Evolutionary conservation across 805 yeast species (phyloP).

Genomic region (Saccharomyces kudriavzevii): DNA sequence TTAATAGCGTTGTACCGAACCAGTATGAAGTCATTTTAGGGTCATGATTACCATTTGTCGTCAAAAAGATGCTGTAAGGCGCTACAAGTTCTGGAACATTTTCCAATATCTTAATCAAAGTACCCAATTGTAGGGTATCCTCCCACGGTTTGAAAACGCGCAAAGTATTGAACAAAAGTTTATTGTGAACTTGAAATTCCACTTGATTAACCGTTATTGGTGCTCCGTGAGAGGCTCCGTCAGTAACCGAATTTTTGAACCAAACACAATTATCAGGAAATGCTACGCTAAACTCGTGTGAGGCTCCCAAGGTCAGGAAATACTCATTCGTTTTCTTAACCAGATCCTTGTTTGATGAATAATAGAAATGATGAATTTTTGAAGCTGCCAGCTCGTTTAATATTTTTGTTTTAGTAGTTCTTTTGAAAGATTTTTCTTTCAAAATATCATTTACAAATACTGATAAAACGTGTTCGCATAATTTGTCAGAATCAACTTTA

Average conservation of each 20-base stretch:
- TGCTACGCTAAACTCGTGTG: slow-evolving; percentile 40
- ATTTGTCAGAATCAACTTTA: slow-evolving; percentile 43
- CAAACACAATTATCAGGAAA: slow-evolving; percentile 44
- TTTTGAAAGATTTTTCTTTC: slow-evolving; percentile 52
- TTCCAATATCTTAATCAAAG: slow-evolving; percentile 43
- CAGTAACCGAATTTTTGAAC: slow-evolving; percentile 31
- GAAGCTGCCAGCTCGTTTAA: slow-evolving; percentile 69
- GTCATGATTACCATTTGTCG: slow-evolving; percentile 63
- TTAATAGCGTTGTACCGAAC: slow-evolving; percentile 62
- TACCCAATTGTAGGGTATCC: slow-evolving; percentile 51
- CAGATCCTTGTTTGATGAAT: slow-evolving; percentile 32
- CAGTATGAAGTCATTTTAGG: slow-evolving; percentile 77
- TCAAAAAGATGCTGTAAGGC: slow-evolving; percentile 54
- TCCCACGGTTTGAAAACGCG: slow-evolving; percentile 76
- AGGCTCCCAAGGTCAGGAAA: slow-evolving; percentile 42
- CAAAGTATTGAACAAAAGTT: slow-evolving; percentile 53
- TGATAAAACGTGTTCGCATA: slow-evolving; percentile 35
- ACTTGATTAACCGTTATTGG: slow-evolving; percentile 41
- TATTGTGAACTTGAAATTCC: slow-evolving; percentile 57
- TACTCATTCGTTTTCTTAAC: slow-evolving; percentile 38
- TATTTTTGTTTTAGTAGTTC: slow-evolving; percentile 62
- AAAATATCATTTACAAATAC: slow-evolving; percentile 46
- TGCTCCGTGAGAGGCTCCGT: slow-evolving; percentile 33
- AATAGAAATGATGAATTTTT: slow-evolving; percentile 47
- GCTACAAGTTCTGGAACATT: slow-evolving; percentile 63